Percentiles rank a stretch among this genome's conserved stretches.
phyloP scores from a whole-genome alignment of 2,329 filamentous ascomycete genomes.

The Aschersonia sp. region DNA sequence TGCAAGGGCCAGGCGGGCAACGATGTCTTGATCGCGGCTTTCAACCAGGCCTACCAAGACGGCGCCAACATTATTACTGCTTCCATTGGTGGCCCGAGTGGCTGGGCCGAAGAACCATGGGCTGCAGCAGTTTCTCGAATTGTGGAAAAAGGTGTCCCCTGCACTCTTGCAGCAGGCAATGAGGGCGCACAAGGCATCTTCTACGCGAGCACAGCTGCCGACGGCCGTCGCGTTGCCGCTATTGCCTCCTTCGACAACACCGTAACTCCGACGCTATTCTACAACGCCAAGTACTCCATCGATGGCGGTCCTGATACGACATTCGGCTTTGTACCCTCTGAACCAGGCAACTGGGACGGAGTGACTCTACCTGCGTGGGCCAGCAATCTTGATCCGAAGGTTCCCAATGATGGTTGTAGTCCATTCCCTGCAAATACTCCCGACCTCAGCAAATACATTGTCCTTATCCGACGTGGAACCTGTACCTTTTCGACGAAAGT shows the following conservation, averaged over 20 bases:
- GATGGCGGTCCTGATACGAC: constrained; percentile 14
- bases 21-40: constrained; percentile 45
- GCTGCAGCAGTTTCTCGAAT: constrained; percentile 35
- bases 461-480: constrained; percentile 43
- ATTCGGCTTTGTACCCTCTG: constrained; percentile 29
- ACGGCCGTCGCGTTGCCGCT: constrained; percentile 30
- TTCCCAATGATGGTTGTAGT: constrained; percentile 34
- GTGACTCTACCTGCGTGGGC: constrained; percentile 35
- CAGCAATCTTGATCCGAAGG: constrained; percentile 31
- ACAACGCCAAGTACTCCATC: constrained; percentile 25
- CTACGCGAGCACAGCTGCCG: constrained; percentile 32
- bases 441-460: constrained; percentile 41
- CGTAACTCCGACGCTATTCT: constrained; percentile 26
- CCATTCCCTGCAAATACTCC: constrained; percentile 37
- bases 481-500: constrained; percentile 43
- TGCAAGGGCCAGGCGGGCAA: constrained; percentile 34
- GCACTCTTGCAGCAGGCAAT: constrained; percentile 39
- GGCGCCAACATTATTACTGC: constrained; percentile 42
- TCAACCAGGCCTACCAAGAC: constrained; percentile 45
- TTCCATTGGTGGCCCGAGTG: constrained; percentile 34
- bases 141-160: constrained; percentile 36
- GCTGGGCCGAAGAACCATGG: constrained; percentile 38
- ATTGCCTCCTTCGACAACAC: constrained; percentile 36
- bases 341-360: constrained; percentile 26
- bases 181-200: constrained; percentile 30